These are phyloP conservation scores for Zoysia japonica DNA, from an alignment of 176 grass and related monocot genomes.

Conservation along the genomic window DNA sequence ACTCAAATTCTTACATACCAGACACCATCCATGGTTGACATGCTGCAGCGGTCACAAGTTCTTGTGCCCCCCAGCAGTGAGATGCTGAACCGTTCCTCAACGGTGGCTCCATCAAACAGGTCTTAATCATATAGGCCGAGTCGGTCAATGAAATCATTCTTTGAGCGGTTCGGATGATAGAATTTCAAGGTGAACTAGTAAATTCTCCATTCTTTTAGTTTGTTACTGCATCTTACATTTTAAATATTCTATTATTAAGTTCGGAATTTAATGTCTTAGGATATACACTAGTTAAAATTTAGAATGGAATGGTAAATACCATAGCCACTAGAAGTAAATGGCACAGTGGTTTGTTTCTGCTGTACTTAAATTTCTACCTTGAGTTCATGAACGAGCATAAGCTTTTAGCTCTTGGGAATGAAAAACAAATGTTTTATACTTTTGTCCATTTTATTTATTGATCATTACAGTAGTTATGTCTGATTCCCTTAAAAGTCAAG, in stretches of 20 bases:
- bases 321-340: not conserved
- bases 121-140: constrained; percentile 16
- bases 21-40: constrained; percentile 89
- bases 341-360: not conserved
- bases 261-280: not conserved
- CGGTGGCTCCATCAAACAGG: constrained; percentile 30
- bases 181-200: constrained; percentile 4
- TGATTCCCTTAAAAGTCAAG: not conserved
- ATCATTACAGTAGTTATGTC: not conserved
- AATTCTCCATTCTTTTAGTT: constrained; percentile 27
- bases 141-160: constrained; percentile 40
- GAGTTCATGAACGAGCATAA: not conserved
- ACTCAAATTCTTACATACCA: constrained; percentile 70
- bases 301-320: not conserved
- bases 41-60: constrained; percentile 81
- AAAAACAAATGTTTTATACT: not conserved
- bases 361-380: constrained; percentile 20
- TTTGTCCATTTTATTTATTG: not conserved
- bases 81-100: constrained; percentile 40
- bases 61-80: constrained; percentile 35
- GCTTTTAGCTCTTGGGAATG: constrained; percentile 5
- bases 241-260: constrained; percentile 1
- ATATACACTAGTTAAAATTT: constrained; percentile 8
- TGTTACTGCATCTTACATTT: constrained; percentile 20
- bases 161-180: constrained; percentile 18